These are phyloP conservation scores for Kwoniella mangroviensis DNA, from an alignment of 768 basidiomycete genomes.

Conservation along the genomic window DNA sequence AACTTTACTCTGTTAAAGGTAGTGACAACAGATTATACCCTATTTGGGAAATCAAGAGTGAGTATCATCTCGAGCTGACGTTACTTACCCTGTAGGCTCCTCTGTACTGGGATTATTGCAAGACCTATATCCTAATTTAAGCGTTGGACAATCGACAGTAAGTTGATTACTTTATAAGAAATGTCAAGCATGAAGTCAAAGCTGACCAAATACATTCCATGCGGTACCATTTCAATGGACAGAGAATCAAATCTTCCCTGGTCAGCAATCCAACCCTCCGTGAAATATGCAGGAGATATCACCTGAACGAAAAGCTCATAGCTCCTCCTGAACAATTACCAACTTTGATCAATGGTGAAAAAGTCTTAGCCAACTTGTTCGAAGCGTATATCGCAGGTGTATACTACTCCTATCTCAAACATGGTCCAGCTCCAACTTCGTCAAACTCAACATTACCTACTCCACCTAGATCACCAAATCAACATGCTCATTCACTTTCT, in stretches of 20 bases:
- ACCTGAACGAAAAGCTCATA: constrained; percentile 29
- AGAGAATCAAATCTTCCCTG: constrained; percentile 43
- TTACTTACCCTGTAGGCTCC: neutral
- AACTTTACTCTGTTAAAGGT: neutral
- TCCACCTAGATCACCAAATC: constrained; percentile 10
- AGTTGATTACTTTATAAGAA: neutral
- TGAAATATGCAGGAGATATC: constrained; percentile 39
- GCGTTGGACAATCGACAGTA: constrained; percentile 40
- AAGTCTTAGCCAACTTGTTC: constrained; percentile 42
- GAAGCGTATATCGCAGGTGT: constrained; percentile 51
- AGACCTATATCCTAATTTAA: constrained; percentile 42
- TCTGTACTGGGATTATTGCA: constrained; percentile 28
- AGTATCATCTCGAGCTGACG: neutral
- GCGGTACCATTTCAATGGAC: neutral
- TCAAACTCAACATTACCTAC: constrained; percentile 1
- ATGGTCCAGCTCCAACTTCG: constrained; percentile 1
- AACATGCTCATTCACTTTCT: neutral
- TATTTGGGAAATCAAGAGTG: too few species aligned
- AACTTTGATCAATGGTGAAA: constrained; percentile 25
- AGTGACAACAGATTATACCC: too few species aligned
- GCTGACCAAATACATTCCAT: neutral
- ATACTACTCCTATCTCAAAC: constrained; percentile 35
- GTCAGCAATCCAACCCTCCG: constrained; percentile 38
- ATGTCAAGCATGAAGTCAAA: neutral
- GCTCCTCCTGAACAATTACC: constrained; percentile 17